phyloP scores from a whole-genome alignment of 2,329 filamentous ascomycete species.

The Apiospora kogelbergensis region DNA sequence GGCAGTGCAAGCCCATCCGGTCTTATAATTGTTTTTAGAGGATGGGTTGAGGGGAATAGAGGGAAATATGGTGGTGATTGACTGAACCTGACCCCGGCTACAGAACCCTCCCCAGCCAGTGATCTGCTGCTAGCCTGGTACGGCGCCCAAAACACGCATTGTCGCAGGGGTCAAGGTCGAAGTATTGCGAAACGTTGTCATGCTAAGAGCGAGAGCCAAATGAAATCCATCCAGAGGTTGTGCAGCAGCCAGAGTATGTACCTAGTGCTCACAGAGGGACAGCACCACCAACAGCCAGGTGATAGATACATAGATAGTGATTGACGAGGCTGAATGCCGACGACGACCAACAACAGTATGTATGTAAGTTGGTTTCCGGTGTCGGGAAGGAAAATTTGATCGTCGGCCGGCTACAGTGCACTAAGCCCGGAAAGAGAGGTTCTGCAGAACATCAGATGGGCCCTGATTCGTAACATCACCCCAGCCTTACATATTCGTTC shows the following conservation, averaged over 20 bases:
- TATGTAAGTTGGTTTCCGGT: not conserved
- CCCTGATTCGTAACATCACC: constrained; percentile 1
- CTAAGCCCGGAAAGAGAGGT: constrained; percentile 2
- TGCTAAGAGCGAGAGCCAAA: not conserved
- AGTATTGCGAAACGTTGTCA: constrained; percentile 7
- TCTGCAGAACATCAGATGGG: constrained; percentile 5
- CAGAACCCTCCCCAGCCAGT: not conserved
- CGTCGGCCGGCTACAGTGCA: not conserved
- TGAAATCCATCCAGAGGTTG: not conserved
- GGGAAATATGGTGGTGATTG: not conserved
- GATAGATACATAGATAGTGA: too few relatives aligned
- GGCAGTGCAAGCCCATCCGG: constrained; percentile 8
- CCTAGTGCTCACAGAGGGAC: not conserved
- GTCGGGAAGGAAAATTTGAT: not conserved
- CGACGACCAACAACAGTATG: not conserved
- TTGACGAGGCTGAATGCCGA: not conserved
- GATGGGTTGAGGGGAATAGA: not conserved
- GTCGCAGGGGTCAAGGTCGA: constrained; percentile 7
- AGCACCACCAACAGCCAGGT: not conserved
- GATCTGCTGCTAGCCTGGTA: constrained; percentile 5
- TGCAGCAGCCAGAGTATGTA: not conserved
- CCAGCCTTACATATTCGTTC: constrained; percentile 4
- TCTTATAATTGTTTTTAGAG: constrained; percentile 1
- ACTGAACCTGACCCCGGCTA: not conserved
- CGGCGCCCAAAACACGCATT: constrained; percentile 7